Conservation (phyloP, 805 yeast genomes). For the Saturnispora dispora region DNA sequence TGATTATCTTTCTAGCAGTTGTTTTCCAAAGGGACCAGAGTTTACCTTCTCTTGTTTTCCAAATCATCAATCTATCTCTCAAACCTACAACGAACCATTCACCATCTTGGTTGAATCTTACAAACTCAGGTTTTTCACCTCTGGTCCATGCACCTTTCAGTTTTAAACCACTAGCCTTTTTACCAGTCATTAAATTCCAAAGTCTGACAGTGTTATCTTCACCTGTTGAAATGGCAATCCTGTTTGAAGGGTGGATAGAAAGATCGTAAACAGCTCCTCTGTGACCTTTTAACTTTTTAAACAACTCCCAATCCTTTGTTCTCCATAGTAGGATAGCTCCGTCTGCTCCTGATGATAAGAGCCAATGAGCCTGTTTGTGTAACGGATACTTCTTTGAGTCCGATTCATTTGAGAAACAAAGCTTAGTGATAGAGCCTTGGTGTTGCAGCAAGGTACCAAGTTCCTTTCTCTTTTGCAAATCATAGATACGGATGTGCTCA, state of each 20-base stretch:
- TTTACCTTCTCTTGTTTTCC: slow-evolving; percentile 53
- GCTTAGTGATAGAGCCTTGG: slow-evolving; percentile 72
- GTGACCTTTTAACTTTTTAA: slow-evolving; percentile 86
- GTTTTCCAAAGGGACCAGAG: slow-evolving; percentile 41
- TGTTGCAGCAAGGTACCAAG: slow-evolving; percentile 85
- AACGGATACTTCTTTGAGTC: slow-evolving; percentile 12
- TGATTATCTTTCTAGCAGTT: slow-evolving; percentile 42
- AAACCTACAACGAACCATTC: slow-evolving; percentile 69
- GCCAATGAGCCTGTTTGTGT: slow-evolving; percentile 69
- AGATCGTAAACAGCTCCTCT: slow-evolving; percentile 73
- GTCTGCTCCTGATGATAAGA: slow-evolving; percentile 83
- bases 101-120: slow-evolving; percentile 44
- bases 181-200: slow-evolving; percentile 96
- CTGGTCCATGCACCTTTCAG: slow-evolving; percentile 58
- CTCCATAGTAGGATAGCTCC: slow-evolving; percentile 89
- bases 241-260: slow-evolving; percentile 83
- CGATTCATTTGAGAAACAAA: slow-evolving; percentile 56
- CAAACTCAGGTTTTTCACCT: slow-evolving; percentile 36
- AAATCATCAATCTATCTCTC: slow-evolving; percentile 53
- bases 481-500: slow-evolving; percentile 90
- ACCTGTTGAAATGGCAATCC: slow-evolving; percentile 84
- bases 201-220: slow-evolving; percentile 74
- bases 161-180: slow-evolving; percentile 80
- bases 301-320: slow-evolving; percentile 92
- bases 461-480: slow-evolving; percentile 87